Percentiles rank a stretch among this genome's conserved stretches.
These are phyloP conservation scores for Blastomyces silverae DNA, from an alignment of 2,329 filamentous ascomycete genomes.

Conservation along the genomic window DNA sequence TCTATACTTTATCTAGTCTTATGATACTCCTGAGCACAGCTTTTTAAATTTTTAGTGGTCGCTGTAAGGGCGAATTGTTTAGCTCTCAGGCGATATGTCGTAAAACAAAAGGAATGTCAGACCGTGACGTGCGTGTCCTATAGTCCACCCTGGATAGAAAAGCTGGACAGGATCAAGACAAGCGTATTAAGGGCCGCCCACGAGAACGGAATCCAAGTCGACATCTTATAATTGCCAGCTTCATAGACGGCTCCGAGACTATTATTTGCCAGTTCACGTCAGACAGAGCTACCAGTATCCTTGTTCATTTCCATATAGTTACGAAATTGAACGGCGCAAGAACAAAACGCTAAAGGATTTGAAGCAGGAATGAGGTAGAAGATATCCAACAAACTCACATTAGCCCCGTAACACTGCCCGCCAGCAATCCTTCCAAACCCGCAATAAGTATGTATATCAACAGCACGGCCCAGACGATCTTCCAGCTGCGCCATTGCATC, in stretches of 20 bases:
- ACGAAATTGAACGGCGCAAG: no score
- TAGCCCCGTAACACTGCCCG: constrained; percentile 72
- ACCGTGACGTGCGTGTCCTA: constrained; percentile 38
- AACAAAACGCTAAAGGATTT: no score
- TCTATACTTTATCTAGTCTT: neutral
- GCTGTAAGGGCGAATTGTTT: neutral
- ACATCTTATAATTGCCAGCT: constrained; percentile 80
- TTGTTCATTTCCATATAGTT: neutral
- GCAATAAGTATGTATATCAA: constrained; percentile 64
- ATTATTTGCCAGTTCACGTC: constrained; percentile 9
- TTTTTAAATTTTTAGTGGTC: neutral
- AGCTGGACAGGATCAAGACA: constrained; percentile 76
- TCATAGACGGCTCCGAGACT: constrained; percentile 75
- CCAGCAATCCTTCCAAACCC: constrained; percentile 67
- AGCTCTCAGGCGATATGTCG: neutral
- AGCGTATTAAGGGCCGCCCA: constrained; percentile 82
- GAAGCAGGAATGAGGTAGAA: neutral
- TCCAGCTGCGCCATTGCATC: constrained; percentile 54
- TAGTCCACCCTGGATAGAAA: constrained; percentile 84
- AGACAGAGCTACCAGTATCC: neutral
- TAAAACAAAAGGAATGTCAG: neutral
- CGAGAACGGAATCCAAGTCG: constrained; percentile 85
- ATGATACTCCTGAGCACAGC: neutral
- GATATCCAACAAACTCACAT: constrained; percentile 51
- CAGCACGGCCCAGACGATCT: constrained; percentile 61